Evolutionary conservation across 192 early-diverging fungal species (phyloP), one percentile per base, ranked within the genome.

Genomic region (Linnemannia schmuckeri): DNA sequence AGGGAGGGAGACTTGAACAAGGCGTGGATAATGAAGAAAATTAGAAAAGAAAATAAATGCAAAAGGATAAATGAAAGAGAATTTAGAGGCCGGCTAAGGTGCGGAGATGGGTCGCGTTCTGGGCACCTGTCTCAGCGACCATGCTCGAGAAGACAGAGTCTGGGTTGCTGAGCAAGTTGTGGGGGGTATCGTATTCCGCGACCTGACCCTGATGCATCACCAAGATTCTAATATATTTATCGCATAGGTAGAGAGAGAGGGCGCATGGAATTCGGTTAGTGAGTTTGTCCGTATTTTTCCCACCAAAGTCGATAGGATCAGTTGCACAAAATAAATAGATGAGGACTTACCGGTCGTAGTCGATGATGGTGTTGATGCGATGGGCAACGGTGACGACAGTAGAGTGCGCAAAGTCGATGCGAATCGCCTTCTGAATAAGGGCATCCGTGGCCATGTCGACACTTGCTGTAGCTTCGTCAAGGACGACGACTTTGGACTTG

Each of bases 381-480:
- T 96, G 95, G 15, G 95, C 95, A 74, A 96, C 94, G 6, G 93
- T 94, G 24, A 96, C 81, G 22, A 96, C 90, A 12, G 94, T 95
- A 8, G 91, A 90, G 9, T 92, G 87, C 33, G 88, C 89, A 83
- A 96, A 94, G 44, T 88, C 90, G 57, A 91, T 89, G 20, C 94
- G 93, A 68, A 97, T 90, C 0, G 92, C 91, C 82, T 90, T 88
- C 83, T 97, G 96, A 73, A 97, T 94, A 61, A 93, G 81, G 10
- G 92, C 92, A 80, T 97, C 97, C 4, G 96, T 97, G 71, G 94
- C 95, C 84, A 94, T 91, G 85, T 97, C 96, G 5, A 96, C 94
- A 41, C 93, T 93, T 24, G 95, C 95, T 15, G 97, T 97, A 10
- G 97, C 97, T 83, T 97, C 97, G 85, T 97, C 97, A 61, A 97